phyloP scores from a whole-genome alignment of 1,284 basidiomycete genomes.

The Vanrija humicola region DNA sequence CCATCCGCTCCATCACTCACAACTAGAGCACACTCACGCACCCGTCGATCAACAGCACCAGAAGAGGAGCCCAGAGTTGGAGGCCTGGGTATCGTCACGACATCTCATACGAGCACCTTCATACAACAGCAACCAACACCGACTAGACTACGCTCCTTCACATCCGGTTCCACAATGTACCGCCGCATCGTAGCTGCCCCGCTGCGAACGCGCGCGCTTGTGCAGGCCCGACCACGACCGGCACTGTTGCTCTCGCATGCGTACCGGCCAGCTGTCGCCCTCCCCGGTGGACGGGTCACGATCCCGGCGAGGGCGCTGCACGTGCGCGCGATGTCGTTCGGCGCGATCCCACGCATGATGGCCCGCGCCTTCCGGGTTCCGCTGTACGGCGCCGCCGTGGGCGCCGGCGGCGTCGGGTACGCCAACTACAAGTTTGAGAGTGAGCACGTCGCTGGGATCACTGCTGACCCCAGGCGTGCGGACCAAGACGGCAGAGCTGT shows the following conservation, averaged over 20 bases:
- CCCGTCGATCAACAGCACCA: too few relatives aligned
- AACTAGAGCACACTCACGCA: too few relatives aligned
- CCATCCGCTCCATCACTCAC: too few relatives aligned
- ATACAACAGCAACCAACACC: too few relatives aligned
- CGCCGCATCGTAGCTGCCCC: conserved; percentile 5
- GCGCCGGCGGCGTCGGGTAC: conserved; percentile 84
- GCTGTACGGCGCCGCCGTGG: conserved; percentile 75
- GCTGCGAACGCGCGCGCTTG: not conserved
- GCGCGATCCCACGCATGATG: conserved; percentile 74
- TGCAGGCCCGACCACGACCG: not conserved
- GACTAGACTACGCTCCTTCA: too few relatives aligned
- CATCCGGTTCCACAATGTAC: not conserved
- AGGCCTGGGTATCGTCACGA: too few relatives aligned
- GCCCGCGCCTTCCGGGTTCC: conserved; percentile 79
- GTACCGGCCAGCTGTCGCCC: not conserved
- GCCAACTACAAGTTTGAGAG: conserved; percentile 93
- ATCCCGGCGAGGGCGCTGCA: conserved; percentile 48
- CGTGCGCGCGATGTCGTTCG: conserved; percentile 72
- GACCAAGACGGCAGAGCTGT: conserved; percentile 40
- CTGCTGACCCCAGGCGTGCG: conserved; percentile 33
- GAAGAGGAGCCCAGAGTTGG: too few relatives aligned
- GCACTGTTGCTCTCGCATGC: not conserved
- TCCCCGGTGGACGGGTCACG: conserved; percentile 7
- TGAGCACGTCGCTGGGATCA: conserved; percentile 44
- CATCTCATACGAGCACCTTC: too few relatives aligned